Evolutionary conservation across 2,329 filamentous ascomycete genomes (phyloP), one percentile per base, ranked within the genome.

Genomic region (Davidsoniella virescens): DNA sequence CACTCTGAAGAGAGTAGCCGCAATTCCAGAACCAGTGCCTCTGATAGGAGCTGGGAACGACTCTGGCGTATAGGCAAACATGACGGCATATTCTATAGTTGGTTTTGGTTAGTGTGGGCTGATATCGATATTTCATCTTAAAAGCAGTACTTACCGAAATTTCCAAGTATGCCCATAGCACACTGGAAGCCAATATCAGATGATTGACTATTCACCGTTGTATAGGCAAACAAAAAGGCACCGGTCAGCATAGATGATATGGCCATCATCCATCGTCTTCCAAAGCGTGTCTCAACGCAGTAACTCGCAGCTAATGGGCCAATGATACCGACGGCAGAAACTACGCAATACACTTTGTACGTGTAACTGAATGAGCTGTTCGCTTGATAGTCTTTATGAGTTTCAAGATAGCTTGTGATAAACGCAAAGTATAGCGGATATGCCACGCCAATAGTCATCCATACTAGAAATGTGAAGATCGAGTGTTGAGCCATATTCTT

Each of bases 21-120:
- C 65, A 4, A 65, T 58, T 1, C 72, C 71, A 1, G 69, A 71
- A 5, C 71, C 75, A 0, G 73, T 75, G 2, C 73, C 75, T 0
- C 74, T 64, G 42, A 72, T 65, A 0, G 73, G 70, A 2, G 69
- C 71, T 0, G 73, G 73, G 60, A 78, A 78, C 0, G 72, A 71
- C 55, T 78, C 73, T 0, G 75, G 75, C 0, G 74, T 78, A 60
- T 66, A 70, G 0, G 66, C 68, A 49, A 68, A 71, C 41, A 64
- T 50, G 0, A 49, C 39, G 25, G 47, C 39, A n/a, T 37, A 42
- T 36, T 43, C 47, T 42, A 33, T 12, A 5, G n/a, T 42, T 42
- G 18, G n/a, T 23, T 7, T 17, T 23, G 62, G 61, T 7, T 55
- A 60, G 10, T 59, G 63, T 51, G 61, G 63, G 57, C 65, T 65